phyloP scores from a whole-genome alignment of 2,329 filamentous ascomycete species.

The Plectosphaerella plurivora region DNA sequence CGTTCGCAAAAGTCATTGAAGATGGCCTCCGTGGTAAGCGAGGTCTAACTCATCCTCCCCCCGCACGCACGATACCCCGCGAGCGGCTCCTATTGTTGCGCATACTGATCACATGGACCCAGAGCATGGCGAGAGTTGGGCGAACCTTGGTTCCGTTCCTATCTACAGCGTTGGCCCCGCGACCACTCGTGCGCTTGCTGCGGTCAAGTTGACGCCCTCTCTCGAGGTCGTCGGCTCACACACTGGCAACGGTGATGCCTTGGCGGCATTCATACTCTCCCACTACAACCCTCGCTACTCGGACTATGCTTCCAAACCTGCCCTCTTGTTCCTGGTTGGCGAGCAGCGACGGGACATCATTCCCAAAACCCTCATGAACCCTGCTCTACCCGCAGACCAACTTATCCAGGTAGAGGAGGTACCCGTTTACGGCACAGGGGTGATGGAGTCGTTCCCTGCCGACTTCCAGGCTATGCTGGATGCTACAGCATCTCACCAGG shows the following conservation, averaged over 20 bases:
- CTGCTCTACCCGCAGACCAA: conserved; percentile 37
- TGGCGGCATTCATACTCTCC: conserved; percentile 72
- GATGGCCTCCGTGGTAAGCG: conserved; percentile 21
- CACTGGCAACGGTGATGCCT: conserved; percentile 76
- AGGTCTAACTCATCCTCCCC: conserved; percentile 16
- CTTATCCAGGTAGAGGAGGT: conserved; percentile 68
- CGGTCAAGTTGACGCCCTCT: conserved; percentile 43
- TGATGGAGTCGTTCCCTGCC: conserved; percentile 71
- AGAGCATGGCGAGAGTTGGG: conserved; percentile 30
- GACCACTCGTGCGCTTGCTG: conserved; percentile 68
- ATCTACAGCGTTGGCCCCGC: conserved; percentile 80
- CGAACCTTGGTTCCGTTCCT: conserved; percentile 51
- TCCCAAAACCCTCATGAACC: conserved; percentile 68
- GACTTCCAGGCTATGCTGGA: conserved; percentile 55
- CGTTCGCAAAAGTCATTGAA: conserved; percentile 60
- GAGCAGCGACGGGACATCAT: conserved; percentile 89
- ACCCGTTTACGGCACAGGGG: conserved; percentile 81
- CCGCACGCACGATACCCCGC: conserved; percentile 23
- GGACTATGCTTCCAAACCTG: conserved; percentile 42
- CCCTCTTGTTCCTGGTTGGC: conserved; percentile 82
- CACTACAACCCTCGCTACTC: conserved; percentile 62
- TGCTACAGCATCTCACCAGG: conserved; percentile 30
- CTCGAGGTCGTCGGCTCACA: conserved; percentile 71
- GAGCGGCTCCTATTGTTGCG: conserved; percentile 5
- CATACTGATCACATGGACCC: conserved; percentile 6